Base-by-base conservation (phyloP, 257 asterid species). In the Solanum ossicruentum region DNA sequence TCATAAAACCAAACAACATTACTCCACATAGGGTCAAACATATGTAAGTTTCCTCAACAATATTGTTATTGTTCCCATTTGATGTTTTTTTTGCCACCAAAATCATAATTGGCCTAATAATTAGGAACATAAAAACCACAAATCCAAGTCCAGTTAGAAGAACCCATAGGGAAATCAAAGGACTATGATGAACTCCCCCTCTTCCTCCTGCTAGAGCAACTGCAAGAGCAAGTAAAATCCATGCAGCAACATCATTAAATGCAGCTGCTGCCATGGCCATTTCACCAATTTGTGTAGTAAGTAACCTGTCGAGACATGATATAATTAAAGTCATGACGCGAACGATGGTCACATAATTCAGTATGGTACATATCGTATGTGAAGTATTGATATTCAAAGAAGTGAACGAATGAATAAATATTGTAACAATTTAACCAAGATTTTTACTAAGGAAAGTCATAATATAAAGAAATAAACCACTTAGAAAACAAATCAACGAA, bases 191-290 rank as follows among this genome's bases (percentile, higher is more conserved):
- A 15, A 15, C 41, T 32, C 75, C 58, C 4, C 83, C 86, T 17
- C 89, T 88, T 6, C 89, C 87, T 12, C 92, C 89, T 2, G 94
- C 92, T 7, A 93, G 84, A 54, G 96, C 96, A 26, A 93, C 87
- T 10, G 94, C 96, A 1, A 92, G 92, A 23, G 96, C 96, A 4
- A 93, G 92, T 10, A 89, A 82, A 16, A 93, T 88, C 96, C 97
- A 93, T 7, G 97, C 97, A 5, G 85, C 94, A 60, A 92, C 85
- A 84, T 93, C 96, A 85, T 93, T 92, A 26, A 93, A 83, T 0
- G 94, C 94, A 0, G 97, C 96, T 1, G 93, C 96, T 6, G 95
- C 93, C 97, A 92, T 93, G 47, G 95, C 96, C 2, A 91, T 89
- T 52, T 91, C 93, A 0, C 97, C 96, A 0, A 93, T 86, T 2